Evolutionary conservation across 345 rosid species (phyloP), one percentile per base, ranked within the genome.

Genomic region (Corchorus capsularis): DNA sequence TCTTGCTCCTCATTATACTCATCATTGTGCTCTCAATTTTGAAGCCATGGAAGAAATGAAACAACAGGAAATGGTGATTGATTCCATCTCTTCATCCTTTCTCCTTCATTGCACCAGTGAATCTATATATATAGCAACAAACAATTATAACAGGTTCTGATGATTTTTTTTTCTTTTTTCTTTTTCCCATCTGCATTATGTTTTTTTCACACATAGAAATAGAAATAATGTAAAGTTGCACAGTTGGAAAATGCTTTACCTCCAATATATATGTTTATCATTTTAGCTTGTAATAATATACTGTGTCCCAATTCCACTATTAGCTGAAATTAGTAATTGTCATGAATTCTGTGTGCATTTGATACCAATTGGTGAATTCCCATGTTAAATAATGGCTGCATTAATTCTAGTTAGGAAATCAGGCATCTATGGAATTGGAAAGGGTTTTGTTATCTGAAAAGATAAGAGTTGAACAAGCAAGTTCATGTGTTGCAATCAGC

Each of bases 11-110:
- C 14, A 57, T 90, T 54, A 86, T 88, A 3, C 12, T 85, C 66
- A 71, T 88, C 77, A 66, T 87, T 32, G 81, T 90, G 16, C 90
- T 90, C 54, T 78, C 92, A 4, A 79, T 88, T 68, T 6, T 83
- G 79, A 88, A 81, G 67, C 94, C 94, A 16, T 88, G 94, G 94
- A 88, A 87, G 74, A 83, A 86, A 69, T 78, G 72, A 79, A 50
- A 19, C 39, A 55, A 14, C 27, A 53, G 43, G 3, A 70, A 34
- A 10, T 15, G 20, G 27, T 27, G 27, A 27, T 16, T 7, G 6
- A 69, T 16, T 20, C 43, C 12, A 11, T 69, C 39, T 15, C 72
- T 50, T 39, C 45, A 16, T 11, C 8, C 35, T 12, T 66, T 5
- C 8, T 60, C 16, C 8, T 14, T 4, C 54, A 2, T 12, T 16